These are phyloP conservation scores for Microdochium nivale DNA, from an alignment of 2,329 filamentous ascomycete species.

Conservation along the genomic window DNA sequence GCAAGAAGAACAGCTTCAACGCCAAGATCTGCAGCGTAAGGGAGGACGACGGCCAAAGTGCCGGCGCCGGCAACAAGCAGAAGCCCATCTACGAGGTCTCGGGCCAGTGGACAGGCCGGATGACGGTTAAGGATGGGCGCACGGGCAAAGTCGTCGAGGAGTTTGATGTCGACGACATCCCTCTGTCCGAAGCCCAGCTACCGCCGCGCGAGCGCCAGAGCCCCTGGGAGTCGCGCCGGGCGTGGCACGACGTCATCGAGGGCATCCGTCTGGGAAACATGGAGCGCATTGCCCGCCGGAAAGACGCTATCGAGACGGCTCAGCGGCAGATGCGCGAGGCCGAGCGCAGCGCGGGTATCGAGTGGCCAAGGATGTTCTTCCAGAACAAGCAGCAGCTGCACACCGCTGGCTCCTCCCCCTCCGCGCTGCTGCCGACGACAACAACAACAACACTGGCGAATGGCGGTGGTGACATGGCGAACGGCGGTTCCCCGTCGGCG, in stretches of 20 bases:
- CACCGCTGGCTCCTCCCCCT: neutral
- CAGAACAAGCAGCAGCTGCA: neutral
- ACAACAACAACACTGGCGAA: no score
- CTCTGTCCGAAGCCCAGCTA: conserved; percentile 5
- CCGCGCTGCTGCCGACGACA: no score
- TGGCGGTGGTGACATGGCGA: no score
- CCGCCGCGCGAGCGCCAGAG: conserved; percentile 8
- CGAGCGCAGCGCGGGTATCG: conserved; percentile 5
- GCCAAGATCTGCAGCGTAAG: conserved; percentile 11
- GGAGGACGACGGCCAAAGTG: neutral
- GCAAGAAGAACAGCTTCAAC: conserved; percentile 12
- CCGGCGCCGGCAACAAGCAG: neutral
- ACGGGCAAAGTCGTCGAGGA: conserved; percentile 6
- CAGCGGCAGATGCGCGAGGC: conserved; percentile 13
- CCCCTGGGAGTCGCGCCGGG: conserved; percentile 15
- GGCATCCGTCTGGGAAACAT: conserved; percentile 11
- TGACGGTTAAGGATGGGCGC: conserved; percentile 10
- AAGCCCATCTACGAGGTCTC: conserved; percentile 16
- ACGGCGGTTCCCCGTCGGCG: neutral
- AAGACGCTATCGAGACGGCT: conserved; percentile 12
- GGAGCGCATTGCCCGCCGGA: conserved; percentile 6
- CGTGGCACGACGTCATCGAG: conserved; percentile 10
- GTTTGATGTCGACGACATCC: conserved; percentile 11
- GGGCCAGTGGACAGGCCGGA: conserved; percentile 16
- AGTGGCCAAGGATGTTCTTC: conserved; percentile 17